phyloP scores from a whole-genome alignment of 2,329 filamentous ascomycete species.

The Ophiosphaerella herpotricha region DNA sequence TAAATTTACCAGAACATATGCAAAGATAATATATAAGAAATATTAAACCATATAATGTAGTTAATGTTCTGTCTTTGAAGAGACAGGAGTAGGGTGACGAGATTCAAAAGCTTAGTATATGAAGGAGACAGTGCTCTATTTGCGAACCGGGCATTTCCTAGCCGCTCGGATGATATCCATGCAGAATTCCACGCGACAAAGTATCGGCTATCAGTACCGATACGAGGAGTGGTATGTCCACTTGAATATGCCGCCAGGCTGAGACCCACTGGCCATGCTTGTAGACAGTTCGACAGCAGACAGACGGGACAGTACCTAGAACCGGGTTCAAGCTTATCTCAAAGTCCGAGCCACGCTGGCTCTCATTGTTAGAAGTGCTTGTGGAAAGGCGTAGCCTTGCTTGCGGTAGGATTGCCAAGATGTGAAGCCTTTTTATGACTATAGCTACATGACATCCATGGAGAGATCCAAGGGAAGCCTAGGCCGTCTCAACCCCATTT shows the following conservation, averaged over 20 bases:
- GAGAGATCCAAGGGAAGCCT: neutral
- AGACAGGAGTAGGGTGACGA: too few relatives aligned
- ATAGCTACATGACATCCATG: neutral
- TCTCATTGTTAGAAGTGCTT: neutral
- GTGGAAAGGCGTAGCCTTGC: neutral
- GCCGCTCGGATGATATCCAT: neutral
- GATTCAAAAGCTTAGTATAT: too few relatives aligned
- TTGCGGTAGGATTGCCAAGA: neutral
- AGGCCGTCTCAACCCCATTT: neutral
- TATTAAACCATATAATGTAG: too few relatives aligned
- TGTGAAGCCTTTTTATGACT: neutral
- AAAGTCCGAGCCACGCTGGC: too few relatives aligned
- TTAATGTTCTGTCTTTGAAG: too few relatives aligned
- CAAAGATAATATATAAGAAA: too few relatives aligned
- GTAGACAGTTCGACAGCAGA: neutral
- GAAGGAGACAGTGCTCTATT: neutral
- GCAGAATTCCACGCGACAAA: conserved; percentile 1
- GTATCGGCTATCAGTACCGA: neutral
- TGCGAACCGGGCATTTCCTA: neutral
- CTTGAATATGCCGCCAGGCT: neutral
- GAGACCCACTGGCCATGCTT: neutral
- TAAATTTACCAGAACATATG: too few relatives aligned
- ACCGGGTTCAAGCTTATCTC: neutral
- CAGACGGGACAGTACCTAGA: neutral
- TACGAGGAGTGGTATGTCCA: neutral